Evolutionary conservation across 805 yeast genomes (phyloP).

Genomic region (Saccharomycopsis oosterbeekiorum): DNA sequence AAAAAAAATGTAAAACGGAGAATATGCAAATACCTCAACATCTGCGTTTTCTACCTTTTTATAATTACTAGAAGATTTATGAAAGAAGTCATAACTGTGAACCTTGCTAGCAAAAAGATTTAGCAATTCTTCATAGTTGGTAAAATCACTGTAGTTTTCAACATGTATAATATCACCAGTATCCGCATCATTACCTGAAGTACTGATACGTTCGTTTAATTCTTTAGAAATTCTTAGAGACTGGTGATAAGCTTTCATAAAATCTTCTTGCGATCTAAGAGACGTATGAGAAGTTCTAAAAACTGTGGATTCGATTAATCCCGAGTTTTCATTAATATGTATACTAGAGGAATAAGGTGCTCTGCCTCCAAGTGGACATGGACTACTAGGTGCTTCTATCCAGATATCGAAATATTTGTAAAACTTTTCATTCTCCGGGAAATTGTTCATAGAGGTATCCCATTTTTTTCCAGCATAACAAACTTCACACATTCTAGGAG

Average conservation of each 20-base stretch:
- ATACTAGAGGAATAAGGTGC: slow-evolving; percentile 75
- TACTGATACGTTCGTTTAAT: slow-evolving; percentile 26
- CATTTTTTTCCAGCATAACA: slow-evolving; percentile 62
- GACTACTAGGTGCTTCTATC: slow-evolving; percentile 77
- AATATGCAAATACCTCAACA: slow-evolving; percentile 71
- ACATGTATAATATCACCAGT: background rate
- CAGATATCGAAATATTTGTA: slow-evolving; percentile 66
- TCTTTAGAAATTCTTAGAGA: slow-evolving; percentile 59
- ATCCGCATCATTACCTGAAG: background rate
- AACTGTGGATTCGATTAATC: slow-evolving; percentile 42
- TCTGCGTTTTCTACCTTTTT: background rate
- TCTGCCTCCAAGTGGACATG: slow-evolving; percentile 92
- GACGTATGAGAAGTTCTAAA: slow-evolving; percentile 78
- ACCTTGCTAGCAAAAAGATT: background rate
- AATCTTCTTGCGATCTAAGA: slow-evolving; percentile 72
- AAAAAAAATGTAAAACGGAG: slow-evolving; percentile 87
- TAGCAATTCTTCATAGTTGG: background rate
- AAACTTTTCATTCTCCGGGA: slow-evolving; percentile 67
- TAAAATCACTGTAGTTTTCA: background rate
- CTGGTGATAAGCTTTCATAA: slow-evolving; percentile 67
- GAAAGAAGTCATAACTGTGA: background rate
- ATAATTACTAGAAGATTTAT: background rate
- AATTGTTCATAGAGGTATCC: slow-evolving; percentile 66
- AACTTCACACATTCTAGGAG: slow-evolving; percentile 60
- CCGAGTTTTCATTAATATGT: slow-evolving; percentile 31